phyloP scores from a whole-genome alignment of 805 yeast species.

The Debaryomyces hansenii region DNA sequence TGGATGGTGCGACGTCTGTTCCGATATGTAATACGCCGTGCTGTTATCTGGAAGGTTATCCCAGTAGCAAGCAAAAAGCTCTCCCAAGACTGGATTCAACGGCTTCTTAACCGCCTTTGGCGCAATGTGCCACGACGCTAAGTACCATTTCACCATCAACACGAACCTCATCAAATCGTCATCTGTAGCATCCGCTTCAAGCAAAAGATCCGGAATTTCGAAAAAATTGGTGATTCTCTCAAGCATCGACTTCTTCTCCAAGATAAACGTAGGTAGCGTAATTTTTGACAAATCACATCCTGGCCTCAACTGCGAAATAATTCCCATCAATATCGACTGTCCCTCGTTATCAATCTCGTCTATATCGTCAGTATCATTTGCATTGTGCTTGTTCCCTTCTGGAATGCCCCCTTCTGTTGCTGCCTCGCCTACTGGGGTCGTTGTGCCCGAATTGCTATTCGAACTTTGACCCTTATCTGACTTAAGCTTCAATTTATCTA shows the following conservation, averaged over 20 bases:
- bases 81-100: slow-evolving; percentile 91
- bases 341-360: slow-evolving; percentile 93
- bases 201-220: slow-evolving; percentile 72
- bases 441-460: background rate
- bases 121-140: slow-evolving; percentile 96
- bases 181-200: slow-evolving; percentile 61
- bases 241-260: slow-evolving; percentile 93
- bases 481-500: slow-evolving; percentile 25
- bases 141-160: slow-evolving; percentile 80
- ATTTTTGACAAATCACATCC: slow-evolving; percentile 89
- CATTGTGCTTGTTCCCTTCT: slow-evolving; percentile 3
- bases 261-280: slow-evolving; percentile 91
- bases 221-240: slow-evolving; percentile 91
- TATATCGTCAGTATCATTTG: slow-evolving; percentile 57
- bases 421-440: too few relatives aligned
- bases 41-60: slow-evolving; percentile 67
- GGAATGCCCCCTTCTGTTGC: background rate
- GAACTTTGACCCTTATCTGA: slow-evolving; percentile 8
- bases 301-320: slow-evolving; percentile 87
- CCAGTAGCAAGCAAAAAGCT: slow-evolving; percentile 90
- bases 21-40: slow-evolving; percentile 82
- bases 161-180: slow-evolving; percentile 72
- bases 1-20: slow-evolving; percentile 98
- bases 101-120: slow-evolving; percentile 99
- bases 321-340: slow-evolving; percentile 81